A percentile compares a stretch with the other conserved stretches of the same genome.
Conservation (phyloP, 192 early-diverging fungal genomes). For the Pecoramyces ruminantium region DNA sequence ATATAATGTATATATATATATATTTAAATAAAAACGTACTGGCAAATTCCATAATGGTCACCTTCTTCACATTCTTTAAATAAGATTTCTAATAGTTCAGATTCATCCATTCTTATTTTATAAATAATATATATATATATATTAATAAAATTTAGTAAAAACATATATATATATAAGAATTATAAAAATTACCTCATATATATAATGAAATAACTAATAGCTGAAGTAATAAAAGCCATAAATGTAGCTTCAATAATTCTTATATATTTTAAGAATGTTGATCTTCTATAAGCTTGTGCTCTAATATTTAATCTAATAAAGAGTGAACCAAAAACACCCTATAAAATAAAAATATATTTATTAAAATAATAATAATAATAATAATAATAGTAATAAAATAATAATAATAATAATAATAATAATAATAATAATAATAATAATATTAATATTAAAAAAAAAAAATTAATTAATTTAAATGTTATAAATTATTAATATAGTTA, state of each 20-base stretch:
- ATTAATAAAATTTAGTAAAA: no score
- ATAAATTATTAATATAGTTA: no score
- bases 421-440: no score
- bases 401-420: no score
- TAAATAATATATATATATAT: no score
- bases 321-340: not conserved
- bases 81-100: conserved; percentile 70
- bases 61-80: conserved; percentile 64
- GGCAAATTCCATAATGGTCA: not conserved
- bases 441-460: no score
- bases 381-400: no score
- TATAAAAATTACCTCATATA: not conserved
- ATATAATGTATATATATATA: conserved; percentile 1
- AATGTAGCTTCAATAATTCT: not conserved
- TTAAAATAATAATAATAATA: no score
- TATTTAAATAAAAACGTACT: conserved; percentile 20
- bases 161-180: no score
- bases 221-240: conserved; percentile 17
- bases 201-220: not conserved
- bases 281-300: not conserved
- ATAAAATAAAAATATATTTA: no score
- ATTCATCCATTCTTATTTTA: conserved; percentile 59
- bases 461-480: no score
- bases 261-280: not conserved
- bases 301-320: conserved; percentile 50